Evolutionary conservation across 1,284 basidiomycete species (phyloP).

Genomic region (Wallemia ichthyophaga): DNA sequence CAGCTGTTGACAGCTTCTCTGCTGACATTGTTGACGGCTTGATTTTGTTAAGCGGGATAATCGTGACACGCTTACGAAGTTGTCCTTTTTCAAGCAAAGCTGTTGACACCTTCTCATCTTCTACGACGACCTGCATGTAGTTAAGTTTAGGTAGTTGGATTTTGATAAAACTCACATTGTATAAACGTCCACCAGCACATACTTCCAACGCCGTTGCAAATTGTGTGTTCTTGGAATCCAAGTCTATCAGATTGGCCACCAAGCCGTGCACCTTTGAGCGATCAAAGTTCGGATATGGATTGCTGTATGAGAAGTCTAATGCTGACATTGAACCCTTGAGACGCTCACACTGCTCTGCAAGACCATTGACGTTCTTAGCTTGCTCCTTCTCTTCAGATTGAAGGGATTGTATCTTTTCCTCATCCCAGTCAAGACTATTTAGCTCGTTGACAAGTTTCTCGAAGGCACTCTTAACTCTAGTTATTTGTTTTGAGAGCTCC

Average conservation of each 20-base stretch:
- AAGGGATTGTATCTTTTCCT: conserved; percentile 30
- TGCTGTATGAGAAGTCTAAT: conserved; percentile 55
- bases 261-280: conserved; percentile 63
- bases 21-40: conserved; percentile 32
- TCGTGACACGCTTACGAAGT: conserved; percentile 66
- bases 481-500: conserved; percentile 34
- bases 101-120: conserved; percentile 64
- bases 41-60: conserved; percentile 85
- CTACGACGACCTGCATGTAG: conserved; percentile 37
- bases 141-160: background rate
- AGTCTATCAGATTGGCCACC: conserved; percentile 55
- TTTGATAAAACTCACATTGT: conserved; percentile 23
- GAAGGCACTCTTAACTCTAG: conserved; percentile 29
- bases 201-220: conserved; percentile 79
- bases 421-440: conserved; percentile 42
- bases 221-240: conserved; percentile 36
- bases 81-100: conserved; percentile 52
- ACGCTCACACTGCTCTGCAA: conserved; percentile 32
- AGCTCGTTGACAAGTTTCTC: conserved; percentile 27
- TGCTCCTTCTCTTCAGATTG: conserved; percentile 2
- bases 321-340: conserved; percentile 36
- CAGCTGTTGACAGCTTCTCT: conserved; percentile 48
- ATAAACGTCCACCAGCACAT: conserved; percentile 66
- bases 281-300: conserved; percentile 57
- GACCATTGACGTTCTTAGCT: background rate